Evolutionary conservation across 306 rosid species (phyloP).

Genomic region (Lathyrus sativus): DNA sequence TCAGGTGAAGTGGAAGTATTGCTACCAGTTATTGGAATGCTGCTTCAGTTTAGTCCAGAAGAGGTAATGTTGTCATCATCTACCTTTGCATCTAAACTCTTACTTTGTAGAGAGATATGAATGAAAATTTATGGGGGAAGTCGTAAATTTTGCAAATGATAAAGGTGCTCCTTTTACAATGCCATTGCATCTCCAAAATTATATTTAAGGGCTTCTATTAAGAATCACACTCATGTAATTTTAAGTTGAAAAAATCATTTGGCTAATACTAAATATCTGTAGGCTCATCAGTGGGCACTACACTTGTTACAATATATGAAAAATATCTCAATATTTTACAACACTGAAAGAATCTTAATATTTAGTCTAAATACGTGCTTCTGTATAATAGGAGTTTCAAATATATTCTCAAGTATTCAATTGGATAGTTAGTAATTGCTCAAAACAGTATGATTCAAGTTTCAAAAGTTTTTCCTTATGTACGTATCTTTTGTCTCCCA

Average conservation of each 20-base stretch:
- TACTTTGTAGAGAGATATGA: slow-evolving; percentile 19
- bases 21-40: slow-evolving; percentile 94
- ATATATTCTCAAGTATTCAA: slow-evolving; percentile 22
- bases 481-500: slow-evolving; percentile 2
- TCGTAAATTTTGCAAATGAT: slow-evolving; percentile 26
- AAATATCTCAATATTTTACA: slow-evolving; percentile 18
- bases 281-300: slow-evolving; percentile 29
- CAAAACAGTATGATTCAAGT: slow-evolving; percentile 31
- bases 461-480: neutral
- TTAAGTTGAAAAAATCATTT: slow-evolving; percentile 12
- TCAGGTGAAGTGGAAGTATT: slow-evolving; percentile 95
- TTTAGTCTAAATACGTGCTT: slow-evolving; percentile 9
- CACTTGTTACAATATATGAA: neutral
- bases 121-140: neutral
- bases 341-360: neutral
- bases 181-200: slow-evolving; percentile 26
- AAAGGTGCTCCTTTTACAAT: slow-evolving; percentile 8
- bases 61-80: slow-evolving; percentile 62
- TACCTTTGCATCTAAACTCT: slow-evolving; percentile 23
- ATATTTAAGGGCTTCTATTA: slow-evolving; percentile 17
- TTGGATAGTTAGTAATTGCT: slow-evolving; percentile 28
- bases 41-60: slow-evolving; percentile 97
- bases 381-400: slow-evolving; percentile 22
- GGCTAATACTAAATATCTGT: slow-evolving; percentile 1
- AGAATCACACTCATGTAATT: slow-evolving; percentile 17